Base-by-base conservation (phyloP, 202 grass and related monocot genomes). In the Setaria viridis region DNA sequence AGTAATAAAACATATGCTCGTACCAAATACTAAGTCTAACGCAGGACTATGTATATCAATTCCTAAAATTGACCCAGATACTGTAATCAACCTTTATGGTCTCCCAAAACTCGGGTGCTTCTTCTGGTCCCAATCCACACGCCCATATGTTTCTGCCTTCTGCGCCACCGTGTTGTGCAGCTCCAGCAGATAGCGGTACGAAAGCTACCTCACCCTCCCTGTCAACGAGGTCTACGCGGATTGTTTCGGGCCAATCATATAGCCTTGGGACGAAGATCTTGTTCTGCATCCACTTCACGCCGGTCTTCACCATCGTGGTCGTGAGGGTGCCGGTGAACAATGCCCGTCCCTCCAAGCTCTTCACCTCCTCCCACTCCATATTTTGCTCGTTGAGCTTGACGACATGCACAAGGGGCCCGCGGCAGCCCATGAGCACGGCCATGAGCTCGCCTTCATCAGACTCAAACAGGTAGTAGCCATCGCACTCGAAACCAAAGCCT, bases 221-320 rank as follows among this genome's bases (percentile, higher is more conserved):
- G 3, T 21, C 3, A 33, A 76, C 62, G 45, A 84, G 35, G 15
- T 48, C 0, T 9, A 33, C 71, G 0, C 33, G 48, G 1, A 76
- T 2, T 0, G 34, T 12, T 48, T 84, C 60, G 0, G 47, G 72
- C 48, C 48, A 56, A 34, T 57, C n/a, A 0, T 76, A 46, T 1
- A 84, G 6, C 16, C 62, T 66, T 1, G 48, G 82, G 5, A 84
- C 2, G 5, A 84, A 84, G 9, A 84, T 6, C n/a, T 57, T 77
- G 60, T 68, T 66, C 60, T 34, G 32, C 82, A 84, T 84, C 62
- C 82, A 76, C 21, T 56, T 42, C 19, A 76, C 6, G 1, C 46
- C 6, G 2, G 60, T 32, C 60, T 9, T 34, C 9, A 64, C 53
- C 72, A 77, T 77, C 10, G 67, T 20, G 0, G 72, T 84, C 0